A percentile compares a stretch with the other conserved stretches of the same genome.
Conservation (phyloP, 306 rosid species). For the Calophaca sinica region DNA sequence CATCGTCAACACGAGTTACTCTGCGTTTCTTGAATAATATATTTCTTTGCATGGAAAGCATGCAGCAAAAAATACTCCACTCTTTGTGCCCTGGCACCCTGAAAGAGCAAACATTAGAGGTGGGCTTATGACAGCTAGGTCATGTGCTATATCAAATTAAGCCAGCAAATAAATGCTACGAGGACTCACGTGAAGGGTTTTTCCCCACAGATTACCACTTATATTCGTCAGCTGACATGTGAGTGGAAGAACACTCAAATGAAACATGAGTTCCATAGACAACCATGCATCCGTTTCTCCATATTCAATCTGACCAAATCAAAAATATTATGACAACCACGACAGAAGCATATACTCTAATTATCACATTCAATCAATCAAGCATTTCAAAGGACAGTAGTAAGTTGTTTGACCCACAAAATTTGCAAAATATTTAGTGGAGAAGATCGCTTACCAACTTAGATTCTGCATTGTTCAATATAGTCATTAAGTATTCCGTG, state of each 20-base stretch:
- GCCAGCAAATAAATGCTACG: constrained; percentile 29
- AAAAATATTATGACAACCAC: constrained; percentile 46
- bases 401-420: constrained; percentile 17
- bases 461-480: constrained; percentile 14
- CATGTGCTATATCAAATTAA: constrained; percentile 35
- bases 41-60: constrained; percentile 91
- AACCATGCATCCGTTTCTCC: constrained; percentile 99
- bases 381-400: constrained; percentile 26
- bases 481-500: constrained; percentile 10
- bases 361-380: constrained; percentile 32
- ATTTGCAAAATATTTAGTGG: constrained; percentile 33
- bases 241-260: constrained; percentile 93
- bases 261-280: constrained; percentile 99
- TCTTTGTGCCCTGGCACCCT: constrained; percentile 99
- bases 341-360: constrained; percentile 14
- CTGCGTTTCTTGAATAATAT: constrained; percentile 77
- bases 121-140: constrained; percentile 26
- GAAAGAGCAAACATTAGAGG: constrained; percentile 46
- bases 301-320: constrained; percentile 74
- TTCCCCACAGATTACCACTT: constrained; percentile 97
- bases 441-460: constrained; percentile 23
- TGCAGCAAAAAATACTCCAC: constrained; percentile 96
- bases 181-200: constrained; percentile 86
- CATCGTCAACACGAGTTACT: constrained; percentile 56
- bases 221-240: constrained; percentile 95